Base-by-base conservation (phyloP, 495 filamentous ascomycete species). In the Aspergillus bertholletiae region DNA sequence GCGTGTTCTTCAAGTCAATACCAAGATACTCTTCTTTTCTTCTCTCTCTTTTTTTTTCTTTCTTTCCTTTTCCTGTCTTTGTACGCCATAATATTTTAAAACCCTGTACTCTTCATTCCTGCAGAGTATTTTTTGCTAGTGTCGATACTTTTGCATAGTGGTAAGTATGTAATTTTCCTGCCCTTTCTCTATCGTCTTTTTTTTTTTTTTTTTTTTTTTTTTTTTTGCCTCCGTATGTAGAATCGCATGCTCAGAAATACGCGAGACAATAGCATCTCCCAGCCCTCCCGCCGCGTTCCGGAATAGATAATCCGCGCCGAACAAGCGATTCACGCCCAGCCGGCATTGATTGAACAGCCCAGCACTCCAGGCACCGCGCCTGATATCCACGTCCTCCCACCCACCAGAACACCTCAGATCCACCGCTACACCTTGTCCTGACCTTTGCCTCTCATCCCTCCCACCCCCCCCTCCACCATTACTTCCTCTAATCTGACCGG, bases 241-340 rank as follows among this genome's bases (percentile, higher is more conserved):
- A 51, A 54, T 56, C 63, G 63, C 66, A 72, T 74, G 64, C 72
- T 71, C 64, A 75, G 64, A 72, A 66, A 61, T 75, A 75, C 73
- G 73, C 72, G 44, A 54, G 56, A 46, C 65, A 59, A 62, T 62
- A 54, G 67, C 67, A 70, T 65, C 68, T 66, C 59, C 64, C 71
- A 72, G 70, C 70, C 70, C 64, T 66, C 51, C 54, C 53, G 60
- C 60, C 61, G 61, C 44, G 46, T 54, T 68, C 64, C 62, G 65
- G 49, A 8, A 47, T 55, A 52, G 68, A 67, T 75, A 57, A 72
- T 75, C 73, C 73, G 73, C 26, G 66, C 71, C 73, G 73, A 73
- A 68, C 73, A 75, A 75, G 73, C 73, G 73, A 75, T 65, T 69
- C 64, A 61, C 64, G 65, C 62, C 63, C 67, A 66, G 64, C 59